These are phyloP conservation scores for Camellia japonica DNA, from an alignment of 148 eudicot genomes.

Conservation along the genomic window DNA sequence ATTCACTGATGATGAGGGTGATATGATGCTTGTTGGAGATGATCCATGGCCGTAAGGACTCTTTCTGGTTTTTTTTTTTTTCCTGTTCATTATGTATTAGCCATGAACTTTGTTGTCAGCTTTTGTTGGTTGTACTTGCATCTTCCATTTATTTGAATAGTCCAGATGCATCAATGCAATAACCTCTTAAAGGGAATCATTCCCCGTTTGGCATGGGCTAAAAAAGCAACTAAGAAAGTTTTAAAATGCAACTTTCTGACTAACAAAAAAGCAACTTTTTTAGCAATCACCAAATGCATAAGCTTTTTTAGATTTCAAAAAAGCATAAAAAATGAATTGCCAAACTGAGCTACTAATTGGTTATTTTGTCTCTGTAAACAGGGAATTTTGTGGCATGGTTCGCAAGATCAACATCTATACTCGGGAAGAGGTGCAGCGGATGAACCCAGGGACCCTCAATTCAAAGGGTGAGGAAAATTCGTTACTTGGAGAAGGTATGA, in stretches of 20 bases:
- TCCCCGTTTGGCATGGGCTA: not conserved
- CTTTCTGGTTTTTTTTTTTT: not conserved
- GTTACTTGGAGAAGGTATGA: constrained; percentile 45
- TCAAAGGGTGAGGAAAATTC: constrained; percentile 54
- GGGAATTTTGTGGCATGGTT: constrained; percentile 93
- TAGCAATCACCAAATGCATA: too few relatives aligned
- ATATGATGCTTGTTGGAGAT: constrained; percentile 99
- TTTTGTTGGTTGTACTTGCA: too few relatives aligned
- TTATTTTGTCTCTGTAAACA: constrained; percentile 21
- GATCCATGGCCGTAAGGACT: constrained; percentile 93
- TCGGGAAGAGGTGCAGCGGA: constrained; percentile 80
- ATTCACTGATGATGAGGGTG: constrained; percentile 94
- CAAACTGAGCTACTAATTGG: not conserved
- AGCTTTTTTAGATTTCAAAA: too few relatives aligned
- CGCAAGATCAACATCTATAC: constrained; percentile 86
- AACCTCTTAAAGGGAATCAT: not conserved
- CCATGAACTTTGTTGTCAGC: not conserved
- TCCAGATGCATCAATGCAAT: not conserved
- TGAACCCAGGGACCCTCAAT: constrained; percentile 64
- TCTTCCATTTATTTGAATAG: not conserved
- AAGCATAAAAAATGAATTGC: too few relatives aligned
- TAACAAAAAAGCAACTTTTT: too few relatives aligned
- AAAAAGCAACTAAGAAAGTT: too few relatives aligned
- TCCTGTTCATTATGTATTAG: not conserved
- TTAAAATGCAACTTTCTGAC: too few relatives aligned